Percentiles rank a stretch among this genome's conserved stretches.
Conservation (phyloP, 2,329 filamentous ascomycete genomes). For the Sphaerostilbella broomeana region DNA sequence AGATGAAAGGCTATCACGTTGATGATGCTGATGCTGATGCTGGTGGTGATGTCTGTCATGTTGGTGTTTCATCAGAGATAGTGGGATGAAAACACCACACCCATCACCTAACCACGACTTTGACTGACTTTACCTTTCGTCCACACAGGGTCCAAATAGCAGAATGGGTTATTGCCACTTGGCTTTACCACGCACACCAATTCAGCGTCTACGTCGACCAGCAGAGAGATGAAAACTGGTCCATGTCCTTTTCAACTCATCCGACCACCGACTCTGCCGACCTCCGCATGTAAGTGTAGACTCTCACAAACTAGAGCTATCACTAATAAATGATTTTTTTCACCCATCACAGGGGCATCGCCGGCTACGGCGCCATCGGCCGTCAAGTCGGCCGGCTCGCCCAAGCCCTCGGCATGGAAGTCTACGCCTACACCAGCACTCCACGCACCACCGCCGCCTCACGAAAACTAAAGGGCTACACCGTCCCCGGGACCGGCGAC, state of each 20-base stretch:
- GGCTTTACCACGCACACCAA: conserved; percentile 28
- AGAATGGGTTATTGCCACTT: conserved; percentile 35
- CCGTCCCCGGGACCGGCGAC: conserved; percentile 55
- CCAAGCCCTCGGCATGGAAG: conserved; percentile 56
- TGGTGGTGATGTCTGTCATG: no score
- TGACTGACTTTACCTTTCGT: no score
- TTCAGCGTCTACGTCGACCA: conserved; percentile 25
- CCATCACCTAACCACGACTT: background rate
- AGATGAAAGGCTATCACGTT: no score
- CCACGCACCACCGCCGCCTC: conserved; percentile 53
- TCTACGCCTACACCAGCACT: conserved; percentile 61
- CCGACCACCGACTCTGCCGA: conserved; percentile 27
- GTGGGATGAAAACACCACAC: background rate
- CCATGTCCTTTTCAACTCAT: conserved; percentile 9
- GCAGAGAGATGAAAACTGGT: conserved; percentile 26
- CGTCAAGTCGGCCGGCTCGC: conserved; percentile 41
- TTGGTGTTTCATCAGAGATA: no score
- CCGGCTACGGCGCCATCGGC: conserved; percentile 42
- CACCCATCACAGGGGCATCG: conserved; percentile 25
- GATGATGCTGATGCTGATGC: no score
- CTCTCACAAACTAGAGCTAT: background rate
- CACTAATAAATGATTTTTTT: background rate
- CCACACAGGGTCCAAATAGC: conserved; percentile 30
- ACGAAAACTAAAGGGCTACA: conserved; percentile 48
- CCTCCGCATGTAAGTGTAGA: conserved; percentile 26